Evolutionary conservation across 768 basidiomycete species (phyloP), one percentile per base, ranked within the genome.

Genomic region (Podaxis sp.): DNA sequence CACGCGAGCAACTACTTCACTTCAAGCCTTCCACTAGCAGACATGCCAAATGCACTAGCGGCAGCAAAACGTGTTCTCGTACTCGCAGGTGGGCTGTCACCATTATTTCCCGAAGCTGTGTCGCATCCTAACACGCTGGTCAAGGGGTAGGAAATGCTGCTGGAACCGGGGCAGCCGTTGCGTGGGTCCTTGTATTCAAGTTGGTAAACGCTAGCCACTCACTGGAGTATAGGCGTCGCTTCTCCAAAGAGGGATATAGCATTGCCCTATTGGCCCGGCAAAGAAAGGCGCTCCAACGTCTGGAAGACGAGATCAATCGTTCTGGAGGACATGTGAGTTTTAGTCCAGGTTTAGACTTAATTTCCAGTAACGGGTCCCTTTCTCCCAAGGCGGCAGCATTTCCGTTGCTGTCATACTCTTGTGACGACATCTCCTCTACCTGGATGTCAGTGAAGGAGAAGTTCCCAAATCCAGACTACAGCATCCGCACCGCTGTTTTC

Each of bases 231-330:
- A 88, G 87, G 16, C 86, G 83, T 32, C 64, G 82, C 14, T 87
- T 88, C 62, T 77, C 83, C 5, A 82, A 82, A 66, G 72, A 81
- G 32, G 88, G 88, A 0, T 90, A 89, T 67, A 82, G 77, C 46
- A 79, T 90, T 35, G 89, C 88, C 0, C 73, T 91, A 47, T 76
- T 90, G 38, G 86, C 88, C 11, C 77, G 88, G 50, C 82, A 84
- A 13, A 67, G 75, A 2, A 80, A 81, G 16, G 68, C 79, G 21
- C 75, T 89, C n/a, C 72, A 81, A 50, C 75, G 72, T 27, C 71
- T 88, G 4, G 81, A 86, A 10, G 70, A 76, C 14, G 82, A 85
- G 60, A 79, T 91, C 47, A 86, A 79, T 54, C 63, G 72, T 10
- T 65, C 73, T 7, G 87, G 87, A n/a, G 88, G 87, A 53, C 77